These are phyloP conservation scores for Lactarius vividus DNA, from an alignment of 768 basidiomycete species.

Conservation along the genomic window DNA sequence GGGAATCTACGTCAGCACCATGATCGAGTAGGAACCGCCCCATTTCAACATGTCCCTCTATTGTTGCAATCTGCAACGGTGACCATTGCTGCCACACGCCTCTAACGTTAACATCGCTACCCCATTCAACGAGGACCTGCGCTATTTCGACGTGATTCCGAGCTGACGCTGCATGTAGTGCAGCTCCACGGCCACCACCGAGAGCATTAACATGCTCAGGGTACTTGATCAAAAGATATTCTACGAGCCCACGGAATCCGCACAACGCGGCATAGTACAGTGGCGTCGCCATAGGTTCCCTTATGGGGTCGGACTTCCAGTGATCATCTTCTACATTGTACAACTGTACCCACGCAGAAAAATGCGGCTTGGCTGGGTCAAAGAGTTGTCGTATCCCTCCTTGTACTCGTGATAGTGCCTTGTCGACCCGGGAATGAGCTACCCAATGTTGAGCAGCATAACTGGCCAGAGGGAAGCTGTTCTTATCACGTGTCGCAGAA, in stretches of 20 bases:
- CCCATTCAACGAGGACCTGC: background rate
- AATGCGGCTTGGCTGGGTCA: background rate
- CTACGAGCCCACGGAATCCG: background rate
- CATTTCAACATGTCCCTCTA: background rate
- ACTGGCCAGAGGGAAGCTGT: background rate
- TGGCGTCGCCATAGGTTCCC: background rate
- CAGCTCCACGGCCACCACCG: background rate
- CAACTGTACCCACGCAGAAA: background rate
- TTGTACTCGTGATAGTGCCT: background rate
- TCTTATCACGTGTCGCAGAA: background rate
- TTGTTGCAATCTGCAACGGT: background rate
- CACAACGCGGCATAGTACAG: background rate
- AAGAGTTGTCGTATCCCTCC: background rate
- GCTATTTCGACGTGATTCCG: background rate
- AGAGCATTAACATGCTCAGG: background rate
- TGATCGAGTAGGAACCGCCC: background rate
- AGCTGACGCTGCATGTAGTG: background rate
- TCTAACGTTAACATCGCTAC: background rate
- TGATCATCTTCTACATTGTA: background rate
- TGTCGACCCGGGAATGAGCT: background rate
- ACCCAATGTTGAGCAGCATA: background rate
- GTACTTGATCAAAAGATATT: background rate
- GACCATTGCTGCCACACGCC: accelerated
- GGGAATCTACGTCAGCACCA: background rate
- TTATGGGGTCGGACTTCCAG: no score